Evolutionary conservation across 1,139 yeast species (phyloP).

Genomic region (Taphrina flavorubra): DNA sequence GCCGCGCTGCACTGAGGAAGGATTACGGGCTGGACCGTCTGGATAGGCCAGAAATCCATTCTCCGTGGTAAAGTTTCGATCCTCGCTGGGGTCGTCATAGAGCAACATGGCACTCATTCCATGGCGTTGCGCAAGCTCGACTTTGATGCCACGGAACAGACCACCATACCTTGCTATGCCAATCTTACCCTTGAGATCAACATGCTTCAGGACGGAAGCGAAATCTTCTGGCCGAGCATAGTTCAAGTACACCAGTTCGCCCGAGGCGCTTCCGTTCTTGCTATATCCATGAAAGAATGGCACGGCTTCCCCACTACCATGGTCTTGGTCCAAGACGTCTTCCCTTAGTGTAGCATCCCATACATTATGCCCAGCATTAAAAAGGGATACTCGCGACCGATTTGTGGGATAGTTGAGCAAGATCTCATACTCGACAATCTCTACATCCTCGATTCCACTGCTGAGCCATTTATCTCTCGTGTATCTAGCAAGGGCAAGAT

Average conservation of each 20-base stretch:
- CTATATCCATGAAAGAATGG: slow-evolving; percentile 74
- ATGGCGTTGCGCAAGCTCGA: slow-evolving; percentile 67
- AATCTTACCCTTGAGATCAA: slow-evolving; percentile 60
- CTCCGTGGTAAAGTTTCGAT: slow-evolving; percentile 57
- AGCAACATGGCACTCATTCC: slow-evolving; percentile 68
- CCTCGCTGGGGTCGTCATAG: slow-evolving; percentile 73
- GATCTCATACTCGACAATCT: slow-evolving; percentile 64
- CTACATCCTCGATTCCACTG: slow-evolving; percentile 60
- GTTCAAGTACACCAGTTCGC: slow-evolving; percentile 64
- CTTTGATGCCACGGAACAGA: slow-evolving; percentile 69
- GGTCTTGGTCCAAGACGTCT: slow-evolving; percentile 73
- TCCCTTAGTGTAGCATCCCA: slow-evolving; percentile 73
- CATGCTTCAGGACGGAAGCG: slow-evolving; percentile 57
- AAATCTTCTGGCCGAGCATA: slow-evolving; percentile 67
- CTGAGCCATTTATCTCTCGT: slow-evolving; percentile 66
- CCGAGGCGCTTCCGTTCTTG: slow-evolving; percentile 71
- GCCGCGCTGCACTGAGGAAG: slow-evolving; percentile 78
- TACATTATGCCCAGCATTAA: slow-evolving; percentile 55
- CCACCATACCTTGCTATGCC: slow-evolving; percentile 58
- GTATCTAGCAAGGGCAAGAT: slow-evolving; percentile 67
- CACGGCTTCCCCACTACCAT: slow-evolving; percentile 52
- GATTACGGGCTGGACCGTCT: slow-evolving; percentile 71
- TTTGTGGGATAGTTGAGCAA: slow-evolving; percentile 64
- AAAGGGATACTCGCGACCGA: slow-evolving; percentile 54
- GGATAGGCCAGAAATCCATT: slow-evolving; percentile 68